Base-by-base conservation (phyloP, 352 stramenopile species). In the Phytophthora rubi region DNA sequence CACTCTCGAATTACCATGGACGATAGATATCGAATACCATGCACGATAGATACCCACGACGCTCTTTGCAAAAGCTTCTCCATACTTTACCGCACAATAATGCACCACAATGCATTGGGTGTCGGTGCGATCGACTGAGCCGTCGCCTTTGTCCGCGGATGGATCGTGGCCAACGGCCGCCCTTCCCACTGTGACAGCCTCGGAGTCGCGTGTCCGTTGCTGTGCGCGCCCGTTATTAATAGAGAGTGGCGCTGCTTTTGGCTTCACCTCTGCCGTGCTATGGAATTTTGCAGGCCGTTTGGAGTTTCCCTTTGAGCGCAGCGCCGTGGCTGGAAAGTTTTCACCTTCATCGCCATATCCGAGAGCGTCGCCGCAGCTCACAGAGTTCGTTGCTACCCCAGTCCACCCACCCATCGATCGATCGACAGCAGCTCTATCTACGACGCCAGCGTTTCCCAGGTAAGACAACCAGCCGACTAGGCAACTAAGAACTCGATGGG, bases 281-380 rank as follows among this genome's bases (percentile, higher is more conserved):
- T 75, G 56, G 51, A 71, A 62, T 62, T 61, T 70, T 53, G 28
- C 44, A 26, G n/a, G 53, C 66, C 66, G 66, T 73, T 72, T 76
- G 62, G 57, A 60, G 68, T 71, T 76, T 76, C 64, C 53, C 21
- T 64, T 64, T 37, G 44, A 23, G 42, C 9, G 65, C 26, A 33
- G 39, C 49, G 45, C 47, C 28, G 53, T 68, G 37, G 9, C 35
- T 64, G 18, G 30, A 60, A 71, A 62, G 37, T 35, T 35, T 23
- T 63, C 35, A 61, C 68, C 23, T 68, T 65, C 28, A 39, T 28
- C 59, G 15, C n/a, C 51, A 35, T 26, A 65, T 18, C 37, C 28
- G 18, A 52, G 28, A 60, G 21, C 33, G 30, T 59, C 54, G 28
- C 26, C 26, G 23, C 33, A 57, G 37, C 21, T 37, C 13, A 42